Evolutionary conservation across 495 filamentous ascomycete species (phyloP).

Genomic region (Parmelia sp.): DNA sequence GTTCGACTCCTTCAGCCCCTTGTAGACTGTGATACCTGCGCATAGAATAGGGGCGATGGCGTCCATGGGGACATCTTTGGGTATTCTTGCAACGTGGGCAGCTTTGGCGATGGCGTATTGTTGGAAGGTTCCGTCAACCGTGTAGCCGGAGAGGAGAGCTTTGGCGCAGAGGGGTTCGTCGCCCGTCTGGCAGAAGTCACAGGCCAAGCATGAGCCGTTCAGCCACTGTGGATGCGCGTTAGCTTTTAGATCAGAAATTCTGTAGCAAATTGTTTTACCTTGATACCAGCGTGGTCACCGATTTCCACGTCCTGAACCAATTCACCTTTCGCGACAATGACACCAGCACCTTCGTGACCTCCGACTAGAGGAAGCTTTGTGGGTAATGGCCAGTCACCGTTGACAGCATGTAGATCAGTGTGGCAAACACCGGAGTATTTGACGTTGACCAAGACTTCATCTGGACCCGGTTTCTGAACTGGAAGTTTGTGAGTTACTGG

Average conservation of each 20-base stretch:
- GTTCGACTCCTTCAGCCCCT: conserved; percentile 79
- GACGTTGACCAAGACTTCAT: conserved; percentile 87
- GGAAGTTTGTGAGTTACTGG: conserved; percentile 20
- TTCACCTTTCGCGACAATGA: conserved; percentile 72
- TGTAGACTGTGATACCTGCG: conserved; percentile 90
- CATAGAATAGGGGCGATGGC: conserved; percentile 76
- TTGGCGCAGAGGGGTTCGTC: conserved; percentile 71
- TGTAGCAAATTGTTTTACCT: conserved; percentile 30
- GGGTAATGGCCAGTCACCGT: conserved; percentile 78
- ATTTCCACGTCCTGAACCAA: conserved; percentile 67
- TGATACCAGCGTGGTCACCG: conserved; percentile 78
- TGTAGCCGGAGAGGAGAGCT: conserved; percentile 76
- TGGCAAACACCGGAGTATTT: conserved; percentile 92
- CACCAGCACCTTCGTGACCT: conserved; percentile 87
- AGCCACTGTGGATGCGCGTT: conserved; percentile 52
- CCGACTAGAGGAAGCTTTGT: conserved; percentile 81
- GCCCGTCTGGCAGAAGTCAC: conserved; percentile 71
- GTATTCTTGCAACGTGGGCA: conserved; percentile 70
- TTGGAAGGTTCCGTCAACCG: conserved; percentile 88
- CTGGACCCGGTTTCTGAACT: conserved; percentile 69
- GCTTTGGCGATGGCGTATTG: conserved; percentile 86
- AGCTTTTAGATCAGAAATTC: not conserved
- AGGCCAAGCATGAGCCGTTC: conserved; percentile 72
- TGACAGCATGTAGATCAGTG: conserved; percentile 79
- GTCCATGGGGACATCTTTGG: conserved; percentile 67